Base-by-base conservation (phyloP, 805 yeast species). In the Cyberlindnera lachancei region DNA sequence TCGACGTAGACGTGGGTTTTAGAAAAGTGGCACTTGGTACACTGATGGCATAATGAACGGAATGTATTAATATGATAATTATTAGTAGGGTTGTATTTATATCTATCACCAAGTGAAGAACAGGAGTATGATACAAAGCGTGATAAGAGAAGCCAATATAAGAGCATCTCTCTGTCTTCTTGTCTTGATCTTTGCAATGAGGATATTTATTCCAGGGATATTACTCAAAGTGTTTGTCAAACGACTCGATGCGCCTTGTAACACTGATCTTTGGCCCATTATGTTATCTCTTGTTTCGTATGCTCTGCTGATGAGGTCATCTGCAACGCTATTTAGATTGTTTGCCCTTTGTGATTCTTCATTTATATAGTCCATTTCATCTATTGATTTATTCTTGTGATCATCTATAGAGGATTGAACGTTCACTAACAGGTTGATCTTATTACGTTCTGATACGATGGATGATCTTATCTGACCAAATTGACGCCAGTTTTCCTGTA, bases 201-300 rank as follows among this genome's bases (percentile, higher is more conserved):
- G 54, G 7, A 73, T 72, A 51, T 79, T 82, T 28, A 90, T 61
- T 1, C 96, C 96, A 0, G 98, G 98, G 30, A 92, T 70, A 23
- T 70, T 63, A 47, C 73, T 73, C 28, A 87, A 59, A 1, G 83
- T 65, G 25, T 68, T 68, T 38, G 75, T 64, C 34, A 88, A 61
- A 36, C 74, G 68, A 35, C 71, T 66, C 41, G 79, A 83, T 5
- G 92, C 82, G 38, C 64, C 72, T 35, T 66, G 64, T 33, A 92
- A 63, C 7, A 70, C 53, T 23, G 68, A 70, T 37, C 90, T 67
- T 59, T 92, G 98, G 29, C 78, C 66, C 28, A 70, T 44, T 33
- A 92, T 69, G 49, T 84, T 94, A 38, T 88, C 96, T 36, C 97
- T 66, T 0, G 97, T 87, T 44, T 82, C 84, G 59, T 74, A 80